Evolutionary conservation across 306 rosid genomes (phyloP), one percentile per base, ranked within the genome.

Genomic region (Vachellia pachyceras): DNA sequence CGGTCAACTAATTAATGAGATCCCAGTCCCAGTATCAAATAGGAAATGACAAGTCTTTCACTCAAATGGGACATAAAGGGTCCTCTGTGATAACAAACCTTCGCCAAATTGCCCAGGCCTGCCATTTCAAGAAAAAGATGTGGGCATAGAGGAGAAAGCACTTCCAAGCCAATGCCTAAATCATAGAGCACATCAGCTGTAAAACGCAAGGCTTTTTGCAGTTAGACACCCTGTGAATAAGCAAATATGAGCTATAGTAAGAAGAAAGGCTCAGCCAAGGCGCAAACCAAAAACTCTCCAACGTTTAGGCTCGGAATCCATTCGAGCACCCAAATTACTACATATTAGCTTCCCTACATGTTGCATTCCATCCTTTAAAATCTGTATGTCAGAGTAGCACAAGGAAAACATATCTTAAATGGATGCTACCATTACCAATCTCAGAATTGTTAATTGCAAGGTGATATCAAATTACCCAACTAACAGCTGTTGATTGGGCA

Each of bases 291-390:
- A 65, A 76, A 95, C 85, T 82, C 99, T 91, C 98, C 99, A 95
- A 35, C 91, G 84, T 82, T 93, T 93, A 64, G 99, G 98, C 77
- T 95, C 99, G 0, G 98, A 95, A 87, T 95, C 99, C 99, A 95
- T 95, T 88, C 97, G 90, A 80, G 99, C 92, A 4, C 99, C 99
- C 89, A 94, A 86, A 79, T 88, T 93, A 75, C 96, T 93, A 83
- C 99, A 93, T 82, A 95, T 91, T 72, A 95, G 83, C 88, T 89
- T 91, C 73, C 99, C 98, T 37, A 90, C 93, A 88, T 95, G 99
- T 83, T 95, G 94, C 98, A 95, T 93, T 55, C 98, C 99, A 86
- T 95, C 99, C 87, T 89, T 93, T 50, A 95, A 68, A 85, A 95
- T 87, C 99, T 95, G 88, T 75, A 84, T 6, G 22, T 57, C 35